Evolutionary conservation across 768 basidiomycete genomes (phyloP), one percentile per base, ranked within the genome.

Genomic region (Auricularia sp.): DNA sequence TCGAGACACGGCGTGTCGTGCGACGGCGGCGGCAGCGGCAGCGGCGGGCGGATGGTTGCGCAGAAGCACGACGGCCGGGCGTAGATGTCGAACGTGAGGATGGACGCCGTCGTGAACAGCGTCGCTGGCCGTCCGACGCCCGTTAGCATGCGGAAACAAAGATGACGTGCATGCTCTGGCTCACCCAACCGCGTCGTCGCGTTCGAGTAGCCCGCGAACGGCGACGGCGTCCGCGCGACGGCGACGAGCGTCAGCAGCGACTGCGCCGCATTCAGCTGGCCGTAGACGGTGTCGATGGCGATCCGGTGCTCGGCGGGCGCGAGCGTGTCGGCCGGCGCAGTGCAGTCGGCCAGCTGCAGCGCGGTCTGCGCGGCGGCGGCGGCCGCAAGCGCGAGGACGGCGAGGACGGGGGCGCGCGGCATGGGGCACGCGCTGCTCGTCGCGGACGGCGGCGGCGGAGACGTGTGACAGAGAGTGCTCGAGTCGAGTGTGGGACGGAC

Each of bases 51-150:
- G 54, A 98, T 77, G n/a, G 85, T 80, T 33, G 81, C 73, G 75
- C 96, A 98, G 67, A 98, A 79, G 71, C 82, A 92, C 2, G 87
- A 84, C 66, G 83, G 83, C 68, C 88, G 87, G 59, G 80, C 80
- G 75, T 82, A 89, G 67, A 88, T 83, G 67, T 80, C 81, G 69
- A 95, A 83, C 2, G 94, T 93, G 62, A 95, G 83, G 24, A 94
- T 83, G 63, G 84, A 81, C 1, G 91, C 87, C 10, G 90, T 85
- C 54, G 88, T 89, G 77, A 96, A 95, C 51, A 97, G 82, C 7
- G 94, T 97, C 18, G 94, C 92, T 88, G 69, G 65, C 66, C 35
- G 45, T 54, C 33, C 51, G 61, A 56, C 39, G 62, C 62, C 56
- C 29, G 21, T 14, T 16, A 44, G 63, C 16, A 66, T 45, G 61